A percentile compares a stretch with the other conserved stretches of the same genome.
phyloP scores from a whole-genome alignment of 345 rosid genomes.

The Melastoma malabathricum region DNA sequence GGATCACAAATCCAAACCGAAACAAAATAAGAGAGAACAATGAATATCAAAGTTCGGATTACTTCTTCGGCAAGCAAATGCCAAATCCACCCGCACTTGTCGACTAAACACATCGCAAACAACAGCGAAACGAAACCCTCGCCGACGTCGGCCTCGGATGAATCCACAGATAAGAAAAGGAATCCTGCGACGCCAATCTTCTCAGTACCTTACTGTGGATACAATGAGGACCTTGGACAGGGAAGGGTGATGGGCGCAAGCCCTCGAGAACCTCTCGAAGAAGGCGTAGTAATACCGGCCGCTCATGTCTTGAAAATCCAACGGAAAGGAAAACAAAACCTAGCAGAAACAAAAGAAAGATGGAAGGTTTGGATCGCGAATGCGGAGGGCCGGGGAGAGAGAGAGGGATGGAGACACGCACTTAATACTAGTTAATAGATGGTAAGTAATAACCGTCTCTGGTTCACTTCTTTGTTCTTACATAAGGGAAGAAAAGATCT shows the following conservation, averaged over 20 bases:
- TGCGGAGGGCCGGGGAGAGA: too few relatives aligned
- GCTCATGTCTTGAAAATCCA: slow-evolving; percentile 19
- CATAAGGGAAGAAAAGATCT: too few relatives aligned
- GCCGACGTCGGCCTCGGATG: not conserved
- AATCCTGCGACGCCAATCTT: not conserved
- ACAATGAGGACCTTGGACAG: slow-evolving; percentile 37
- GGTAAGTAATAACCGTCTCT: too few relatives aligned
- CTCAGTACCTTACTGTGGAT: slow-evolving; percentile 31
- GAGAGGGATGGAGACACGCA: too few relatives aligned
- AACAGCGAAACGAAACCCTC: too few relatives aligned
- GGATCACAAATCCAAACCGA: not conserved
- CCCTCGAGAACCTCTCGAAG: slow-evolving; percentile 23
- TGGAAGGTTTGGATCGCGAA: too few relatives aligned
- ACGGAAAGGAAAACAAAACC: not conserved
- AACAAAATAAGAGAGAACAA: not conserved
- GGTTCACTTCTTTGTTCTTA: too few relatives aligned
- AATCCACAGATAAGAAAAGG: not conserved
- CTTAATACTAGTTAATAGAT: too few relatives aligned
- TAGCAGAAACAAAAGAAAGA: too few relatives aligned
- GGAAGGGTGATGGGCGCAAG: slow-evolving; percentile 31
- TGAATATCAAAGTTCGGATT: not conserved
- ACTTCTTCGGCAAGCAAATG: too few relatives aligned
- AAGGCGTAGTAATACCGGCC: slow-evolving; percentile 7
- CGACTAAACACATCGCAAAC: too few relatives aligned
- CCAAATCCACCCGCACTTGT: too few relatives aligned